Evolutionary conservation across 768 basidiomycete genomes (phyloP), one percentile per base, ranked within the genome.

Genomic region (Serendipita vermifera): DNA sequence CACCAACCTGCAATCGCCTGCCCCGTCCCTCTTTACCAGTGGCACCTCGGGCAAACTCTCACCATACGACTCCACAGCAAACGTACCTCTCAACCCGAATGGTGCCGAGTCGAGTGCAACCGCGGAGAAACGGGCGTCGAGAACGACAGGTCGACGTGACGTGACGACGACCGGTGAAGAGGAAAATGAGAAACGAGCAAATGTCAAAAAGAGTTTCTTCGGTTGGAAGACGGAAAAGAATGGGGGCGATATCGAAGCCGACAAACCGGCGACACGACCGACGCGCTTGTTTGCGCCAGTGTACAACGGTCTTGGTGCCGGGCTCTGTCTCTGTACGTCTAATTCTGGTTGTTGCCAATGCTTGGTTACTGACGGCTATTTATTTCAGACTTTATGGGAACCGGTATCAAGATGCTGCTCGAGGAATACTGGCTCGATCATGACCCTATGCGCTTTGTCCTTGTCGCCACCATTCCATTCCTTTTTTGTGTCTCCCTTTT

Each of bases 401-500:
- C 73, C 60, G 87, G 87, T 54, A 54, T 76, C 3, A 72, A 64
- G 22, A 74, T 77, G 56, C 68, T 87, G 20, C 65, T 92, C 14
- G 69, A 77, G 54, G 87, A 91, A 66, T 83, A 74, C 54, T 69
- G 78, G 4, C 68, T 88, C 46, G 91, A 92, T 64, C 73, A 77
- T n/a, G 64, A 74, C 17, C 81, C 74, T 64, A 68, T 59, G 1
- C 76, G 89, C 7, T 87, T 92, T 56, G 77, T 73, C 2, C 76
- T 93, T 2, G 59, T 87, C 9, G 73, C 66, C 14, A 80, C 85
- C 0, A 67, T 74, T 0, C 89, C 89, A 0, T 79, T 87, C 65
- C 72, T 88, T 5, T 77, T 86, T 61, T 89, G 86, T 58, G 76
- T 92, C 4, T 80, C 83, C 2, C 65, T 89, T 59, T 87, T 88